phyloP scores from a whole-genome alignment of 768 basidiomycete genomes.

The Leccinum longicurvipes region DNA sequence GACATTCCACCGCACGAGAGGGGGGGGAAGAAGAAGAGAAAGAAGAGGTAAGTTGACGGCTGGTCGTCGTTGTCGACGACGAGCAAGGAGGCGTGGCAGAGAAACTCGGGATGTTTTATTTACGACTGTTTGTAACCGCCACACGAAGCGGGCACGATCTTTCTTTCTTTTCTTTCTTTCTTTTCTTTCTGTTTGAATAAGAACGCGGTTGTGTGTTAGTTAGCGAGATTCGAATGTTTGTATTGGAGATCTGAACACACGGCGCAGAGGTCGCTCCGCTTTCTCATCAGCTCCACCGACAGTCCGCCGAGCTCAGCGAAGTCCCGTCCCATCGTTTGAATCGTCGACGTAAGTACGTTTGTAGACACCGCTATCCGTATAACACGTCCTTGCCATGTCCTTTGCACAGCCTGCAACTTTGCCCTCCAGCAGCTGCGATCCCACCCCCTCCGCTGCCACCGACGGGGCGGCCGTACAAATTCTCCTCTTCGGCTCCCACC shows the following conservation, averaged over 20 bases:
- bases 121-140: conserved; percentile 18
- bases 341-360: conserved; percentile 26
- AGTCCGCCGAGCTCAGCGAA: conserved; percentile 38
- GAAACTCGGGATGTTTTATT: conserved; percentile 26
- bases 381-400: conserved; percentile 26
- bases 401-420: conserved; percentile 5
- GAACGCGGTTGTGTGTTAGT: neutral
- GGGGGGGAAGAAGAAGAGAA: neutral
- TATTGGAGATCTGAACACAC: conserved; percentile 29
- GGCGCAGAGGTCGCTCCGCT: conserved; percentile 25
- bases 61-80: conserved; percentile 33
- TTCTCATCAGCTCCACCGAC: conserved; percentile 22
- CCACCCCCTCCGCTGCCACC: conserved; percentile 21
- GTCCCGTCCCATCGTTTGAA: conserved; percentile 17
- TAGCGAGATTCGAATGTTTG: conserved; percentile 3
- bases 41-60: conserved; percentile 16
- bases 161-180: no score
- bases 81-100: conserved; percentile 30
- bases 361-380: conserved; percentile 15
- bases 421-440: conserved; percentile 8
- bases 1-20: conserved; percentile 41
- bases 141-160: neutral
- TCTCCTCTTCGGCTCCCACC: conserved; percentile 33
- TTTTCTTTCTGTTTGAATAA: no score
- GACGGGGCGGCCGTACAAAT: conserved; percentile 13